phyloP scores from a whole-genome alignment of 148 eudicot genomes.

The Persicaria tinctoria region DNA sequence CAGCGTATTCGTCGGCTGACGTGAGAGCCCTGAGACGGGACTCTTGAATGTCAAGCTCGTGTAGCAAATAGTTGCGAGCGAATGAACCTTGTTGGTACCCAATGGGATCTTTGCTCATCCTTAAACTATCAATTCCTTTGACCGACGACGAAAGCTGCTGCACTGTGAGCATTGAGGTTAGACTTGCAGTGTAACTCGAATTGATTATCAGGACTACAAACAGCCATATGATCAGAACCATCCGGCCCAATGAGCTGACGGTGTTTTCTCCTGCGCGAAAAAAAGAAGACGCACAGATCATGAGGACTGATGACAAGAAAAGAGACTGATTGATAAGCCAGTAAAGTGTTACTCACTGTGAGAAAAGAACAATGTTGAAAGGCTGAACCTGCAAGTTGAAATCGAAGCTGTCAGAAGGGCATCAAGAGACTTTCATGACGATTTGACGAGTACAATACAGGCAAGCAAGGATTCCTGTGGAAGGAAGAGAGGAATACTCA shows the following conservation, averaged over 20 bases:
- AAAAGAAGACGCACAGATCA: neutral
- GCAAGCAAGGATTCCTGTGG: neutral
- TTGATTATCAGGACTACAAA: slow-evolving; percentile 8
- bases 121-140: slow-evolving; percentile 12
- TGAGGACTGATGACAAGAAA: neutral
- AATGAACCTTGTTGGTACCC: slow-evolving; percentile 12
- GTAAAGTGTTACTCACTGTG: neutral
- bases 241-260: slow-evolving; percentile 8
- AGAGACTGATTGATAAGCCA: neutral
- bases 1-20: slow-evolving; percentile 8
- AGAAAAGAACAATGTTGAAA: slow-evolving; percentile 11
- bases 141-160: slow-evolving; percentile 11
- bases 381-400: slow-evolving; percentile 12
- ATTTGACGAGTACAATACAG: neutral
- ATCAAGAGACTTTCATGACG: neutral
- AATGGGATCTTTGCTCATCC: slow-evolving; percentile 1
- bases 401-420: neutral
- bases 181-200: slow-evolving; percentile 14
- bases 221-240: slow-evolving; percentile 15
- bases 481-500: neutral
- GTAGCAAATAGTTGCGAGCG: neutral
- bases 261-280: slow-evolving; percentile 10
- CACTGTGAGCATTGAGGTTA: slow-evolving; percentile 12
- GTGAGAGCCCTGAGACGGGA: slow-evolving; percentile 9
- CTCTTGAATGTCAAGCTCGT: slow-evolving; percentile 12